Conservation (phyloP, 768 basidiomycete genomes). For the Suillus hirtellus region DNA sequence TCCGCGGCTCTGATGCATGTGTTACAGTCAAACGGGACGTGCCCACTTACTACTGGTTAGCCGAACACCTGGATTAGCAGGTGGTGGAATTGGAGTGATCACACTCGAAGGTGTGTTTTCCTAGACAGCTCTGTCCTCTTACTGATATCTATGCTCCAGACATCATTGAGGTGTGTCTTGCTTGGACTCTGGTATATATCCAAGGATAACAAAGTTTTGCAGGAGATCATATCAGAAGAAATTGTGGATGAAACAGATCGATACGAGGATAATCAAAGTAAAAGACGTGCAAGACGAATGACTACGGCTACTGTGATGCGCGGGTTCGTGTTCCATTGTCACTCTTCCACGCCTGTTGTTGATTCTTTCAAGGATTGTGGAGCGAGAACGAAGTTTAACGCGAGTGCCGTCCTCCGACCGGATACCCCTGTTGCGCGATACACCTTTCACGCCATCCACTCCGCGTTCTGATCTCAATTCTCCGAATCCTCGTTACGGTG, state of each 20-base stretch:
- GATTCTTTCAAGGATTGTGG: slow-evolving; percentile 47
- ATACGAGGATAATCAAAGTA: slow-evolving; percentile 85
- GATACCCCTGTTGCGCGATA: slow-evolving; percentile 35
- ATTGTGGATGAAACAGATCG: slow-evolving; percentile 95
- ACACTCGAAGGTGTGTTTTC: slow-evolving; percentile 70
- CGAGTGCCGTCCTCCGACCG: slow-evolving; percentile 33
- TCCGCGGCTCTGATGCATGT: slow-evolving; percentile 1
- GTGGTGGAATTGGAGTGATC: slow-evolving; percentile 89
- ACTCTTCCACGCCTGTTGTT: background rate
- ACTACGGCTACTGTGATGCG: slow-evolving; percentile 79
- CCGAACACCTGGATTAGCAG: slow-evolving; percentile 74
- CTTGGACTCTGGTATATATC: background rate
- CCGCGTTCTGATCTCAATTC: background rate
- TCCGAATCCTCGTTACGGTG: slow-evolving; percentile 3
- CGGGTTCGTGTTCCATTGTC: slow-evolving; percentile 45
- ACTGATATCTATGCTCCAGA: slow-evolving; percentile 40
- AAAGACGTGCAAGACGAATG: slow-evolving; percentile 66
- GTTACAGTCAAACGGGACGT: slow-evolving; percentile 82
- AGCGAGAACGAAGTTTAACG: slow-evolving; percentile 44
- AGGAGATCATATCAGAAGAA: slow-evolving; percentile 96
- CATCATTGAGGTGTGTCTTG: slow-evolving; percentile 61
- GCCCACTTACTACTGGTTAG: slow-evolving; percentile 90
- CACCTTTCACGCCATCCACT: background rate
- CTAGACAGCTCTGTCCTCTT: slow-evolving; percentile 9
- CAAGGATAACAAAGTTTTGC: slow-evolving; percentile 19